phyloP scores from a whole-genome alignment of 2,329 filamentous ascomycete genomes.

The Huntiella bhutanensis region DNA sequence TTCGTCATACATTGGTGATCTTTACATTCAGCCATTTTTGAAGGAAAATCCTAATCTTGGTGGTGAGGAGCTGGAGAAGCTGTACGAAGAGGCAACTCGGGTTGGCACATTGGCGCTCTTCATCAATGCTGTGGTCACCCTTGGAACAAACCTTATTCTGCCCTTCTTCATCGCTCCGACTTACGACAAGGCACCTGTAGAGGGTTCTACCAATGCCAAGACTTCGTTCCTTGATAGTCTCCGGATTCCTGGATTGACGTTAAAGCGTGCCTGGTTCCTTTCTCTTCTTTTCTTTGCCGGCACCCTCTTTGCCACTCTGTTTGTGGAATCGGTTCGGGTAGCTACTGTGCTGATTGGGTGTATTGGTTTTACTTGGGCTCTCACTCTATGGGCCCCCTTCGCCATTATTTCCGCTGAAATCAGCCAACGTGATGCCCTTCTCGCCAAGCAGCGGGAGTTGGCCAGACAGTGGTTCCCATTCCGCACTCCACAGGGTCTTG shows the following conservation, averaged over 20 bases:
- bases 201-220: constrained; percentile 13
- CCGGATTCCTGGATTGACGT: constrained; percentile 64
- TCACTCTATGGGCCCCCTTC: constrained; percentile 88
- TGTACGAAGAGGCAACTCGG: constrained; percentile 72
- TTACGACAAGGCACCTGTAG: constrained; percentile 29
- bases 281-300: constrained; percentile 68
- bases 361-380: constrained; percentile 78
- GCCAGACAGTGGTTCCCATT: constrained; percentile 10
- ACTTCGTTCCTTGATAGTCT: constrained; percentile 37
- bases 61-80: constrained; percentile 51
- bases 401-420: constrained; percentile 90
- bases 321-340: constrained; percentile 50
- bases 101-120: constrained; percentile 79
- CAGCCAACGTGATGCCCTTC: constrained; percentile 51
- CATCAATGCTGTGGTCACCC: constrained; percentile 70
- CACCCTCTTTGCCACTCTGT: constrained; percentile 67
- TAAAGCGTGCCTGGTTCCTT: constrained; percentile 72
- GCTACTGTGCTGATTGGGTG: constrained; percentile 64
- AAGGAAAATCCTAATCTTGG: constrained; percentile 60
- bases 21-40: constrained; percentile 74
- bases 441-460: constrained; percentile 15
- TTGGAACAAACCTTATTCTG: constrained; percentile 62
- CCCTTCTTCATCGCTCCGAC: constrained; percentile 74
- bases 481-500: constrained; percentile 8
- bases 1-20: constrained; percentile 81